Percentiles rank a stretch among this genome's conserved stretches.
Conservation (phyloP, 2,329 filamentous ascomycete species). For the Rhynchosporium agropyri region DNA sequence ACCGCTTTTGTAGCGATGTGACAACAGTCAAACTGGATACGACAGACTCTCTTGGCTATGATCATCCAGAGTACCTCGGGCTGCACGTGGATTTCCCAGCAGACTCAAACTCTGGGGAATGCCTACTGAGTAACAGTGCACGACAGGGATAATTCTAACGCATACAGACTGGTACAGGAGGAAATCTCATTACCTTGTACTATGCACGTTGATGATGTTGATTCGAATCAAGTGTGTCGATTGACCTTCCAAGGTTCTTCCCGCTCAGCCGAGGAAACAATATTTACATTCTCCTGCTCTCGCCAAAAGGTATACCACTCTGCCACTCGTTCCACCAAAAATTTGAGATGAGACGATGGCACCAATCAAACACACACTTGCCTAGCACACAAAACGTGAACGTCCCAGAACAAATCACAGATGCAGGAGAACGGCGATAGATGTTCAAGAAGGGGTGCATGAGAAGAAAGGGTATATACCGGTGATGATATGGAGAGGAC, state of each 20-base stretch:
- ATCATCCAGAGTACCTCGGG: not conserved
- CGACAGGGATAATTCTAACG: not conserved
- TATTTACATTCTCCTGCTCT: not conserved
- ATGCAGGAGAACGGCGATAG: not conserved
- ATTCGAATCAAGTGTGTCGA: not conserved
- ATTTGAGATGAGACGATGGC: not conserved
- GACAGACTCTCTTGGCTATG: too few relatives aligned
- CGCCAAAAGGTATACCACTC: not conserved
- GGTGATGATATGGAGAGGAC: not conserved
- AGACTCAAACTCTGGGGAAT: constrained; percentile 3
- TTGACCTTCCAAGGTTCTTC: not conserved
- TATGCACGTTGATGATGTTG: not conserved
- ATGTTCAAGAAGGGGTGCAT: not conserved
- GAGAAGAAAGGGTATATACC: constrained; percentile 14
- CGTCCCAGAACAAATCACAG: not conserved
- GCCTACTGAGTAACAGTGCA: constrained; percentile 2
- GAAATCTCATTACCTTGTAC: not conserved
- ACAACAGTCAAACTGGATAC: too few relatives aligned
- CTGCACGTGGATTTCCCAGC: not conserved
- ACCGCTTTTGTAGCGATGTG: too few relatives aligned
- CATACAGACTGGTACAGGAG: not conserved
- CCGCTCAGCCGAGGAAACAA: constrained; percentile 6
- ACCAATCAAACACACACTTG: not conserved
- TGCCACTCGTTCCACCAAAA: not conserved
- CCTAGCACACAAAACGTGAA: not conserved